Conservation (phyloP, 305 asterid genomes). For the Fraxinus sp. region DNA sequence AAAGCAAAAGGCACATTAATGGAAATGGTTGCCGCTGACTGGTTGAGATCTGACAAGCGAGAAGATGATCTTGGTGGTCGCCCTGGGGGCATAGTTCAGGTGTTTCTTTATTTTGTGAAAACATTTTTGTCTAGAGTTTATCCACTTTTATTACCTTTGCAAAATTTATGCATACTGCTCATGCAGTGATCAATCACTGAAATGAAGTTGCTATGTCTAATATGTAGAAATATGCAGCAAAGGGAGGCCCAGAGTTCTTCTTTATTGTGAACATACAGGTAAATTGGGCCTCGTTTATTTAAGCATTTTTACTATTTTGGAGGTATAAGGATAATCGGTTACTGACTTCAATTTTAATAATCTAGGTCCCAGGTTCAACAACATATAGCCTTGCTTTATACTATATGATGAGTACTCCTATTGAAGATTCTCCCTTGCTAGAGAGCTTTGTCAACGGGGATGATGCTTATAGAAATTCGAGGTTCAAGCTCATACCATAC, state of each 20-base stretch:
- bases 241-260: constrained; percentile 89
- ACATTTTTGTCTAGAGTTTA: not conserved
- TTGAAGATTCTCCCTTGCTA: constrained; percentile 80
- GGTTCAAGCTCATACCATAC: constrained; percentile 96
- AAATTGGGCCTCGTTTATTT: constrained; percentile 13
- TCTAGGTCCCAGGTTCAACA: constrained; percentile 89
- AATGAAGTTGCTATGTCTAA: constrained; percentile 20
- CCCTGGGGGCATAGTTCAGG: constrained; percentile 95
- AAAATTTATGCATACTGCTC: constrained; percentile 9
- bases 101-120: constrained; percentile 23
- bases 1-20: constrained; percentile 87
- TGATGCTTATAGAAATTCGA: constrained; percentile 85
- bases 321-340: not conserved
- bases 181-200: constrained; percentile 28
- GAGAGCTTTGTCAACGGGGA: constrained; percentile 91
- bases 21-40: constrained; percentile 99
- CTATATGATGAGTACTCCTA: constrained; percentile 83
- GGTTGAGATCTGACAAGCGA: constrained; percentile 95
- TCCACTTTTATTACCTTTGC: not conserved
- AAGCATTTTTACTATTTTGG: constrained; percentile 6
- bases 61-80: constrained; percentile 98
- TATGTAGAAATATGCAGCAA: constrained; percentile 81
- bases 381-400: constrained; percentile 75
- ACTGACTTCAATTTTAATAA: constrained; percentile 23
- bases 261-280: constrained; percentile 88